Base-by-base conservation (phyloP, 2,329 filamentous ascomycete species). In the Cladosporium colombiae region DNA sequence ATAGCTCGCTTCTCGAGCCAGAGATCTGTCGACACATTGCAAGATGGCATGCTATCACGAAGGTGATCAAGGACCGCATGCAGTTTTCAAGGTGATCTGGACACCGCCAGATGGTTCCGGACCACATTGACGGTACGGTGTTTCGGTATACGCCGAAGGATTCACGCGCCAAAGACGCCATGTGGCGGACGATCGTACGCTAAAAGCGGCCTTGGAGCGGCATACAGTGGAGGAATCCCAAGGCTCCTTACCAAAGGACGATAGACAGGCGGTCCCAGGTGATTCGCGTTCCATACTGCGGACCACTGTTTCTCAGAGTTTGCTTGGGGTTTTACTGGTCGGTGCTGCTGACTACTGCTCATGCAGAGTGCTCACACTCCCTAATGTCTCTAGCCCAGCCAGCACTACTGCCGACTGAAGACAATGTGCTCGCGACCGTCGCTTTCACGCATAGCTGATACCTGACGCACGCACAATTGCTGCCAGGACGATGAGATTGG, bases 241-340 rank as follows among this genome's bases (percentile, higher is more conserved):
- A 55, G 52, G 52, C 52, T 31, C 52, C 52, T 55, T 55, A 55
- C 52, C 52, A n/a, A 55, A 55, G 31, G 29, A 55, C 52, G 52
- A 29, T 23, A 31, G 25, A n/a, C 52, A 33, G 25, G 27, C 33
- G 52, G 52, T 55, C 31, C 7, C 25, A 55, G 27, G 52, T 55
- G 52, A 31, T 33, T 33, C 29, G 27, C 52, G 29, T 33, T 33
- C 52, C 25, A 55, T 55, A 33, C 18, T 21, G 16, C 29, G 52
- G 31, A 55, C 52, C 52, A 31, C 29, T 55, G 52, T n/a, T 55
- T 29, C 31, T 55, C 52, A 55, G 31, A 55, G 27, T 33, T 33
- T 55, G 52, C 31, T 18, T 55, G 31, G 29, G 52, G 18, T 18
- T 55, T 18, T 21, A 33, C 25, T 46, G 40, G 27, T 33, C 25